A percentile compares a stretch with the other conserved stretches of the same genome.
Conservation (phyloP, 2,329 filamentous ascomycete species). For the Chlorencoelia australis region DNA sequence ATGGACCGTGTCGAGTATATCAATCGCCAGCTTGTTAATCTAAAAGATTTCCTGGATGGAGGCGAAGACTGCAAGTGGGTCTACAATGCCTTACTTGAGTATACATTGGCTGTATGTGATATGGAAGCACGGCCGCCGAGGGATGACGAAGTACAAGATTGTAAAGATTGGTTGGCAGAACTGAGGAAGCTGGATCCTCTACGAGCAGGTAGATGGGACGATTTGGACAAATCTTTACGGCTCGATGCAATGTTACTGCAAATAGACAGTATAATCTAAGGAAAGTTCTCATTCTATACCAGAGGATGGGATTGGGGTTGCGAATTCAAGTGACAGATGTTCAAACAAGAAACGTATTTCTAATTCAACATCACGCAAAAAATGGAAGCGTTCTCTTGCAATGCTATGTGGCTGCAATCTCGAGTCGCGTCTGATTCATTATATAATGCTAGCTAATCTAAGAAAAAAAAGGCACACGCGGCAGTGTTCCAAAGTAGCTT, state of each 20-base stretch:
- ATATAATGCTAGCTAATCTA: too few species aligned
- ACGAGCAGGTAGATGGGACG: constrained; percentile 27
- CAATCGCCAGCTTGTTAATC: constrained; percentile 59
- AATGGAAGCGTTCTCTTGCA: not conserved
- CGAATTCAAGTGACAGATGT: not conserved
- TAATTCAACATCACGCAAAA: too few species aligned
- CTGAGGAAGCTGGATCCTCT: constrained; percentile 26
- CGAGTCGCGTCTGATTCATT: too few species aligned
- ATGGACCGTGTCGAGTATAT: constrained; percentile 58
- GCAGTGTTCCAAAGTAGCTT: too few species aligned
- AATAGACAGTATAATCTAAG: too few species aligned
- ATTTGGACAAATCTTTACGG: constrained; percentile 15
- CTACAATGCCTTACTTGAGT: constrained; percentile 76
- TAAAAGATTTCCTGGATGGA: constrained; percentile 54
- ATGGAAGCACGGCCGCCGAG: constrained; percentile 37
- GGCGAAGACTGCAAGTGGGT: constrained; percentile 76
- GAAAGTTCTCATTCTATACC: not conserved
- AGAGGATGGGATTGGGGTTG: not conserved
- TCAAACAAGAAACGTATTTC: not conserved
- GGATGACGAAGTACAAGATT: constrained; percentile 30
- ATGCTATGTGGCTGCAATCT: too few species aligned
- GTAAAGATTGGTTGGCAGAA: constrained; percentile 22
- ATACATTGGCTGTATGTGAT: constrained; percentile 49
- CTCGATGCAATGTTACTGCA: too few species aligned
- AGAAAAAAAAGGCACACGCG: too few species aligned